A percentile compares a stretch with the other conserved stretches of the same genome.
Evolutionary conservation across 2,329 filamentous ascomycete species (phyloP).

Genomic region (Penicillium hordei): DNA sequence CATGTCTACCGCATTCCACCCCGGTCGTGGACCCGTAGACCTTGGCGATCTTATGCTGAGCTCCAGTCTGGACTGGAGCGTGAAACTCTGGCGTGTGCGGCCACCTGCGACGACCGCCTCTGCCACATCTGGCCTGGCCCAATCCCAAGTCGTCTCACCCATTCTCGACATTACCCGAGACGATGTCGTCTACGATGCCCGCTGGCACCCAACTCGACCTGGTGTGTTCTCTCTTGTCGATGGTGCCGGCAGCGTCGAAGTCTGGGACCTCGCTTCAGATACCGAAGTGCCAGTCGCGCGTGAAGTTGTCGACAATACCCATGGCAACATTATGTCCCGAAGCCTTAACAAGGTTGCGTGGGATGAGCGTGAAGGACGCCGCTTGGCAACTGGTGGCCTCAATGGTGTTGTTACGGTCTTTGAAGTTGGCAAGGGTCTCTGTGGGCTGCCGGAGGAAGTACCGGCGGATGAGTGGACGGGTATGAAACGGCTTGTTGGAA

Average conservation of each 20-base stretch:
- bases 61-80: conserved; percentile 93
- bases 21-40: conserved; percentile 86
- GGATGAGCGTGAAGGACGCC: conserved; percentile 85
- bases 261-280: conserved; percentile 93
- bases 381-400: conserved; percentile 85
- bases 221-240: conserved; percentile 95
- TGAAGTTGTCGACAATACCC: conserved; percentile 52
- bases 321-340: conserved; percentile 68
- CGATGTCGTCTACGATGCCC: conserved; percentile 93
- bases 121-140: conserved; percentile 37
- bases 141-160: conserved; percentile 61
- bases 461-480: conserved; percentile 88
- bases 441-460: conserved; percentile 77
- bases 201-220: conserved; percentile 91
- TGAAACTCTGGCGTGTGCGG: conserved; percentile 94
- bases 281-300: conserved; percentile 87
- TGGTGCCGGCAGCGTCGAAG: conserved; percentile 83
- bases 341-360: conserved; percentile 93
- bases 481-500: conserved; percentile 83
- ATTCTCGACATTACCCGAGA: conserved; percentile 89
- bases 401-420: conserved; percentile 90
- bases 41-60: conserved; percentile 90
- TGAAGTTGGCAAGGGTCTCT: conserved; percentile 78
- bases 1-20: conserved; percentile 95
- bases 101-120: conserved; percentile 44